Evolutionary conservation across 441 rosid species (phyloP).

Genomic region (Metrosideros polymorpha): DNA sequence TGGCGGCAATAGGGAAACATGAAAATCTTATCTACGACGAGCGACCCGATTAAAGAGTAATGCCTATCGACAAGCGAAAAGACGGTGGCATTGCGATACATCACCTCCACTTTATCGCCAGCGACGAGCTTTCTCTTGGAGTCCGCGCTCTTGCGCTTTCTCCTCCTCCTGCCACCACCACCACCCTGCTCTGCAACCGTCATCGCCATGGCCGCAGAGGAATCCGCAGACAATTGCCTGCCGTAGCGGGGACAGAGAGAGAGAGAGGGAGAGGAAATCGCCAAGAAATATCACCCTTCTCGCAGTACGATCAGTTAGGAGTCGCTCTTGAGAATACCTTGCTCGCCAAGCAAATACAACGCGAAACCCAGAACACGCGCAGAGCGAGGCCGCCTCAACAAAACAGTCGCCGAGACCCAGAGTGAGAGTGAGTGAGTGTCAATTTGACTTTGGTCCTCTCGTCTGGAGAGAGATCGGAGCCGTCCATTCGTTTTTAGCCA

Average conservation of each 20-base stretch:
- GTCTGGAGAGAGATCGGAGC: background rate
- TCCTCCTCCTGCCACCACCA: background rate
- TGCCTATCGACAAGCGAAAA: background rate
- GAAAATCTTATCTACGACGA: background rate
- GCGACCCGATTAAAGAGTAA: background rate
- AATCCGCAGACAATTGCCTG: background rate
- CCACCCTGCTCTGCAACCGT: background rate
- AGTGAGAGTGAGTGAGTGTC: background rate
- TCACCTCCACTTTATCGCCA: constrained; percentile 34
- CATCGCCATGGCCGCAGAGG: background rate
- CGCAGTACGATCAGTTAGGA: background rate
- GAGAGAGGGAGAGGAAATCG: background rate
- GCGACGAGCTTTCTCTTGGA: constrained; percentile 14
- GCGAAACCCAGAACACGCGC: background rate
- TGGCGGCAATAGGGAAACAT: background rate
- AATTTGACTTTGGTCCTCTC: background rate
- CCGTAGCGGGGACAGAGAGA: background rate
- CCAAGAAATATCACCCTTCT: background rate
- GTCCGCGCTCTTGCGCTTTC: background rate
- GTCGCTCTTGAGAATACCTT: background rate
- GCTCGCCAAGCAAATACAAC: background rate
- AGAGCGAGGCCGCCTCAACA: background rate
- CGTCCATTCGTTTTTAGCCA: background rate
- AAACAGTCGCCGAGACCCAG: background rate
- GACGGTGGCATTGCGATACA: background rate